Evolutionary conservation across 345 rosid genomes (phyloP), one percentile per base, ranked within the genome.

Genomic region (Ricinus communis): DNA sequence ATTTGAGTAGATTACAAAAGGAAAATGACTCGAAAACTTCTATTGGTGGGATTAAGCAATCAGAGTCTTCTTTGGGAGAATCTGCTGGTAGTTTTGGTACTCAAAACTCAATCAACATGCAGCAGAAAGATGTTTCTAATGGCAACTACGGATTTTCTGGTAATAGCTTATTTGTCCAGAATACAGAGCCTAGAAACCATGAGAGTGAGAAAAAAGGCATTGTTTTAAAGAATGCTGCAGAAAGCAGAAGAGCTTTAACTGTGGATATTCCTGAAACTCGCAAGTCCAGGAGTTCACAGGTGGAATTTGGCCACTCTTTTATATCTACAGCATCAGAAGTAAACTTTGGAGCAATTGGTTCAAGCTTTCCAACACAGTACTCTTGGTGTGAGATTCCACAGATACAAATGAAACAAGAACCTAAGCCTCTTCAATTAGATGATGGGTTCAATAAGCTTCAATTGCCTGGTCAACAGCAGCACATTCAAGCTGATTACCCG

Each of bases 1-100:
- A 91, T 82, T 82, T 94, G 84, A 85, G 88, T 77, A 83, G 98
- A 68, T 69, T 91, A 69, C 97, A 87, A 81, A 90, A 87, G 69
- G 97, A 79, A 3, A 85, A 83, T 76, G 93, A 87, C 74, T 54
- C 65, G 0, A 90, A 80, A 74, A 70, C 74, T 58, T 79, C 82
- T 1, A 70, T 68, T 70, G 78, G 81, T 74, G 90, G 88, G 77
- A 71, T 69, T 40, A 88, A 86, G 86, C 85, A 78, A 77, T 74
- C 83, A 53, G 96, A 94, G 71, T 77, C 83, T 40, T 64, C 88
- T 67, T 57, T 74, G 19, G 83, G 81, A 77, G 91, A 87, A 63
- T 63, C 88, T 7, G 59, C 79, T 30, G 71, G 76, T 50, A 75
- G 64, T 64, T 73, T 78, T 54, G 79, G 79, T 69, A 55, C 74